Evolutionary conservation across 345 rosid genomes (phyloP).

Genomic region (Euclidium syriacum): DNA sequence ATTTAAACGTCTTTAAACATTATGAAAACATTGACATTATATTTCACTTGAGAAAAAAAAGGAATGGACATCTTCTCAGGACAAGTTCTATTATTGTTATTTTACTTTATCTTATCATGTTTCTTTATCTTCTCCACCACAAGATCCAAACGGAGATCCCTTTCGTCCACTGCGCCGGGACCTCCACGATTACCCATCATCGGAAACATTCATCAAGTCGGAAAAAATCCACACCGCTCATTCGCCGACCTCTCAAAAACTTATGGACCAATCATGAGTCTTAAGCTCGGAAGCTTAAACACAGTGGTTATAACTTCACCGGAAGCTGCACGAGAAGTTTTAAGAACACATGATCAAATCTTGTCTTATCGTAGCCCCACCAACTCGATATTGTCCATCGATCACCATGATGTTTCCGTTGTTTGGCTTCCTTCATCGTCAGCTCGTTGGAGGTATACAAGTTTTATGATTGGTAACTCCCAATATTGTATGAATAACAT

Average conservation of each 20-base stretch:
- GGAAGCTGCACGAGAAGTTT: constrained; percentile 24
- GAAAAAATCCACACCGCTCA: constrained; percentile 32
- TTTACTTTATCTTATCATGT: constrained; percentile 12
- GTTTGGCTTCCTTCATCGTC: constrained; percentile 26
- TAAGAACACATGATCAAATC: constrained; percentile 30
- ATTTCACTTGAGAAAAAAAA: not conserved
- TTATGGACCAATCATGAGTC: constrained; percentile 41
- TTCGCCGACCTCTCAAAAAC: constrained; percentile 34
- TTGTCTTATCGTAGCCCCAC: constrained; percentile 20
- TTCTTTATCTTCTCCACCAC: not conserved
- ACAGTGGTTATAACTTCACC: constrained; percentile 25
- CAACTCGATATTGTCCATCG: not conserved
- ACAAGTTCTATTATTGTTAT: not conserved
- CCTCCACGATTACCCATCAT: constrained; percentile 33
- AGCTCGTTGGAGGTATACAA: constrained; percentile 33
- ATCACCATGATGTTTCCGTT: constrained; percentile 23
- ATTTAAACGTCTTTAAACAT: too few relatives aligned
- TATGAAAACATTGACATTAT: too few relatives aligned
- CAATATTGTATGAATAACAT: too few relatives aligned
- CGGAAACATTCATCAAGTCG: constrained; percentile 40
- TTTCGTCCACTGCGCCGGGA: not conserved
- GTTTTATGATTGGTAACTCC: not conserved
- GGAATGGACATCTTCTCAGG: not conserved
- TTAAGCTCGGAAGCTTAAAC: constrained; percentile 24
- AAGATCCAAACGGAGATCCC: constrained; percentile 1